Base-by-base conservation (phyloP, 2,329 filamentous ascomycete genomes). In the Thielaviopsis populi region DNA sequence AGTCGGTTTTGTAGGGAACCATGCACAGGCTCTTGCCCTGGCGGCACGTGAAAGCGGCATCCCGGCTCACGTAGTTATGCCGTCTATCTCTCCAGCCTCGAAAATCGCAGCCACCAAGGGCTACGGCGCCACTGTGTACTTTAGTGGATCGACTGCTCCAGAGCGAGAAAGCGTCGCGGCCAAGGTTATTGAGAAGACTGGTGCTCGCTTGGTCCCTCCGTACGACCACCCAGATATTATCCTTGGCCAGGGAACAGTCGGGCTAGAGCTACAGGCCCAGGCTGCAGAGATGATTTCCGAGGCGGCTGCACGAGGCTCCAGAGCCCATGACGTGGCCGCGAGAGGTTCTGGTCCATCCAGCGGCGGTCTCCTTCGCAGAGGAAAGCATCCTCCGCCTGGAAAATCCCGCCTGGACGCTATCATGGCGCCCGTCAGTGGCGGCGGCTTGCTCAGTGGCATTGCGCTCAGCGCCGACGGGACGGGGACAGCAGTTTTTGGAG, bases 221-320 rank as follows among this genome's bases (percentile, higher is more conserved):
- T 96, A 96, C 72, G 89, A 97, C 73, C 89, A 97, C 74, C 87
- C 88, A 2, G 84, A 96, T 73, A 91, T 96, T 68, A 87, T 97
- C 64, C 82, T 96, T 0, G 92, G 94, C 0, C 91, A 96, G 76
- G 94, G 92, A n/a, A 97, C 92, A 0, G 78, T 89, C 67, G 91
- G 85, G 0, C 73, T 96, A 4, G 94, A 99, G 74, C 74, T 96
- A 41, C 85, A 91, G 71, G 77, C 81, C 66, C 91, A 97, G 71
- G 88, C 86, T 1, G 73, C 71, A 3, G 77, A 79, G 53, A 69
- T 86, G 67, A 76, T 86, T 50, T 72, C 71, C 6, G 69, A 69
- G 0, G 68, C 66, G 37, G 69, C 68, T 22, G 62, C 67, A 19
- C 62, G 68, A n/a, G 68, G 62, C 24, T 22, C 64, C 10, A 62